Conservation (phyloP, 2,329 filamentous ascomycete species). For the Cladophialophora bantiana region DNA sequence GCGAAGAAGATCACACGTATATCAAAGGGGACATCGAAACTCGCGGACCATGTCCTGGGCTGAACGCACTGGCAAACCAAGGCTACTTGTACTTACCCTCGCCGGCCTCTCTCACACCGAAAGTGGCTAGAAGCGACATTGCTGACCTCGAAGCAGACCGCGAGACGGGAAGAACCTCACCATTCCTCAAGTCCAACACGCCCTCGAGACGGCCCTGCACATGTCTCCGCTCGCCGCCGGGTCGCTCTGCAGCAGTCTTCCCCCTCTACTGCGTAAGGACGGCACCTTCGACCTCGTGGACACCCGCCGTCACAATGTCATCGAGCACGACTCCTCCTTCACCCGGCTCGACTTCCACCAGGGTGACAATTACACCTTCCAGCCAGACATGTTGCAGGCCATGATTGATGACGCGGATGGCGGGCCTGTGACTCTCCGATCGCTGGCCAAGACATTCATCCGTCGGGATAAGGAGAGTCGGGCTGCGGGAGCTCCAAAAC, state of each 20-base stretch:
- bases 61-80: slow-evolving; percentile 55
- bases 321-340: slow-evolving; percentile 48
- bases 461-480: slow-evolving; percentile 43
- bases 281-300: slow-evolving; percentile 46
- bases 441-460: slow-evolving; percentile 43
- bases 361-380: slow-evolving; percentile 47
- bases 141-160: slow-evolving; percentile 36
- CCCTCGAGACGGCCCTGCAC: slow-evolving; percentile 41
- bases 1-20: slow-evolving; percentile 36
- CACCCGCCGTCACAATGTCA: slow-evolving; percentile 44
- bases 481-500: slow-evolving; percentile 38
- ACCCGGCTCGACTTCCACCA: slow-evolving; percentile 46
- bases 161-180: slow-evolving; percentile 47
- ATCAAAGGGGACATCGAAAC: slow-evolving; percentile 43
- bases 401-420: slow-evolving; percentile 45
- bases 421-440: slow-evolving; percentile 42
- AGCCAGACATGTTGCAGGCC: slow-evolving; percentile 44
- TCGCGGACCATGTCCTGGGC: slow-evolving; percentile 52
- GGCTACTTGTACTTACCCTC: slow-evolving; percentile 45
- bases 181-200: slow-evolving; percentile 43
- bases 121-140: not conserved
- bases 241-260: slow-evolving; percentile 38
- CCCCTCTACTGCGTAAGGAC: slow-evolving; percentile 40
- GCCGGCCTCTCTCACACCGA: not conserved
- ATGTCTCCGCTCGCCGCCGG: slow-evolving; percentile 40